phyloP scores from a whole-genome alignment of 176 grass and related monocot species.

The Coix lacrymajobi region DNA sequence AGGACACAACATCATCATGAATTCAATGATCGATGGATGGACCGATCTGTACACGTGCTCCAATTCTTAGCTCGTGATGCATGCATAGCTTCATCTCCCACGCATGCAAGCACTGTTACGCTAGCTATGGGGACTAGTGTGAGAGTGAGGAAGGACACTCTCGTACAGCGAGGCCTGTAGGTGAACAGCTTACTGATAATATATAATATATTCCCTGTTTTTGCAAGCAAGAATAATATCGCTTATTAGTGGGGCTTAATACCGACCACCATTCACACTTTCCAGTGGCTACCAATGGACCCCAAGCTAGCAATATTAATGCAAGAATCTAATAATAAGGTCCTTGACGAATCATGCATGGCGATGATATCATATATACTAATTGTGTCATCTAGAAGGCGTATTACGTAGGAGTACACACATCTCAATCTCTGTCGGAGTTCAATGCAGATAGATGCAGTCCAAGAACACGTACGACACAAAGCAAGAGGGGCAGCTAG shows the following conservation, averaged over 20 bases:
- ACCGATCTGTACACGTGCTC: not conserved
- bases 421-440: not conserved
- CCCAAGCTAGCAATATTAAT: no score
- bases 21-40: not conserved
- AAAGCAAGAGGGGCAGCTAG: no score
- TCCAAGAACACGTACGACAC: not conserved
- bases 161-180: not conserved
- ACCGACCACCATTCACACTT: conserved; percentile 3
- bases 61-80: not conserved
- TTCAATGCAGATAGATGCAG: no score
- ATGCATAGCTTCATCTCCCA: not conserved
- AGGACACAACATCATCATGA: not conserved
- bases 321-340: not conserved
- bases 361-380: not conserved
- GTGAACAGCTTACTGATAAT: not conserved
- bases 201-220: not conserved
- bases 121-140: not conserved
- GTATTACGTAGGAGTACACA: not conserved
- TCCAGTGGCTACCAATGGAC: not conserved
- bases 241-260: conserved; percentile 25
- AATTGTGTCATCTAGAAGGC: not conserved
- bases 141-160: not conserved
- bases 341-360: not conserved
- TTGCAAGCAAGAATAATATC: not conserved
- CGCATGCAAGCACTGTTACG: not conserved